These are phyloP conservation scores for Tardiomyces depauwii DNA, from an alignment of 1,139 yeast species.

Conservation along the genomic window DNA sequence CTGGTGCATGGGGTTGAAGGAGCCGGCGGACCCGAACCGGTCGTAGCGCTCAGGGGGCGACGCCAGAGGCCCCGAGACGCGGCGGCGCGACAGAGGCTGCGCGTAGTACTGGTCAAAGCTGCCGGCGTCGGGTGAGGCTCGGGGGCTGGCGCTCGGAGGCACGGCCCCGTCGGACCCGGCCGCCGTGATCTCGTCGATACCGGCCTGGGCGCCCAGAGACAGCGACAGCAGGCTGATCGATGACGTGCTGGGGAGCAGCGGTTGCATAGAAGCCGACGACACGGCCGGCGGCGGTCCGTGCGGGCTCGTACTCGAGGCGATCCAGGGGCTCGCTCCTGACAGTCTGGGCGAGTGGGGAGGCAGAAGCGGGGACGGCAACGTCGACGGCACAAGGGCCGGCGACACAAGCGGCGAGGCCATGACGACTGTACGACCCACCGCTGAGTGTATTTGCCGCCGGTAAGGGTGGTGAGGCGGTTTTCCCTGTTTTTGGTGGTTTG, in stretches of 20 bases:
- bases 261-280: neutral
- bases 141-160: neutral
- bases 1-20: neutral
- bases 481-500: too few species aligned
- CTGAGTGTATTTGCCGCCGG: too few species aligned
- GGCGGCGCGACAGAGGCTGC: neutral
- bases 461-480: too few species aligned
- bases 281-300: neutral
- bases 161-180: neutral
- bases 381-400: neutral
- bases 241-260: conserved; percentile 6
- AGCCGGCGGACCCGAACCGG: neutral
- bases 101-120: neutral
- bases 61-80: neutral
- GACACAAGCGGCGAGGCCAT: neutral
- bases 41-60: neutral
- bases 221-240: conserved; percentile 9
- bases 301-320: neutral
- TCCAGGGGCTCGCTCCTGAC: neutral
- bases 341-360: neutral
- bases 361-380: neutral
- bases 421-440: neutral
- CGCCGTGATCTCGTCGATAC: neutral
- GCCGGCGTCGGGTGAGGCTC: neutral
- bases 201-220: neutral